Evolutionary conservation across 1,284 basidiomycete species (phyloP), one percentile per base, ranked within the genome.

Genomic region (Volvariella surrecta): DNA sequence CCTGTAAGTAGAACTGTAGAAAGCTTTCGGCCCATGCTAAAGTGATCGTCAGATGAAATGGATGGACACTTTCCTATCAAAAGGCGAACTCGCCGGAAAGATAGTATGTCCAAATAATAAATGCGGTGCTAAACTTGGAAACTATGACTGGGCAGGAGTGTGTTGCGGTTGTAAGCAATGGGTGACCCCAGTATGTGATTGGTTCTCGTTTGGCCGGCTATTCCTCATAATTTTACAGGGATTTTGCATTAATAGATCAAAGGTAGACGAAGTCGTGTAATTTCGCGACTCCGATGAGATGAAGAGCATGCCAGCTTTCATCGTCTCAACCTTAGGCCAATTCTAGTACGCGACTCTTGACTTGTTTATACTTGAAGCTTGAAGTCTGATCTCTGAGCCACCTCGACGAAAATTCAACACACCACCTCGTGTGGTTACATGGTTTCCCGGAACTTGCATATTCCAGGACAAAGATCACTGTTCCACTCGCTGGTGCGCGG

Each of bases 111-210:
- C 95, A 1, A 94, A 92, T 58, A 74, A 79, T 52, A 91, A 88
- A 58, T 99, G 95, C 54, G 74, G 75, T 0, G 80, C 77, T 15
- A 99, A 99, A 66, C 73, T 99, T 18, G 95, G 95, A 3, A 95
- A 87, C 58, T 99, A 85, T 58, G 93, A 96, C 61, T 99, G 95
- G 95, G 91, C 94, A 2, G 95, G 95, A 1, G 82, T 90, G 38
- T 81, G 86, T 58, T 97, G 93, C 60, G 87, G 87, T 17, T 97
- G 93, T 57, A 85, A 82, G 54, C 79, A 84, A 55, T 94, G 91
- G 91, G 87, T 94, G 22, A 82, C 82, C 4, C 91, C 91, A 19
- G 89, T 91, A 56, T 55, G 79, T 71, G 17, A 42, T 20, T 21
- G 24, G 39, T 15, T 43, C 30, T 20, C 34, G 8, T 15, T 18